Base-by-base conservation (phyloP, 2,329 filamentous ascomycete genomes). In the Penicillium freii region DNA sequence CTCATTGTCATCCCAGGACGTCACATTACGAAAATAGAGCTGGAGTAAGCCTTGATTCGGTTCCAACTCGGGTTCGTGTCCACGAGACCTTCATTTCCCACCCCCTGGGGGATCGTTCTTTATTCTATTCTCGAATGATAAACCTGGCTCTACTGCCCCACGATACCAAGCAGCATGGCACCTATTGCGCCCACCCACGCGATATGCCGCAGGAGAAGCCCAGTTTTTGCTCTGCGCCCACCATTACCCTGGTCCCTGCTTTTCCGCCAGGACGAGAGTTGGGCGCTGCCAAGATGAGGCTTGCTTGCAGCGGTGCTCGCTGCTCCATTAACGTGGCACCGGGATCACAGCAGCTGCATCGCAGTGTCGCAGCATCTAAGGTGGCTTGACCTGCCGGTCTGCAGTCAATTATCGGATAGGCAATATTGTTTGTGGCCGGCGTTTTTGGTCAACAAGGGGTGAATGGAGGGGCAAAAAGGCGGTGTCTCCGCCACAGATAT, bases 1-100 rank as follows among this genome's bases (percentile, higher is more conserved):
- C 77, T 97, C 27, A 87, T 99, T 3, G 92, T 97, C 25, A 85
- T 99, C 4, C 94, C 94, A 0, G 92, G 93, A 0, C 80, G 89
- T 64, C 86, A 96, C 71, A 90, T 99, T 64, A 86, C 82, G 58
- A 93, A 89, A 78, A 91, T 99, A 67, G 92, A 97, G 74, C 81
- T 94, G 46, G 92, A 97, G 71, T 88, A 93, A 62, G 69, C 66
- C 51, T 39, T 54, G 51, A 39, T 56, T 57, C 51, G 57, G 57
- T 49, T 21, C 34, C 57, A 36, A 29, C 19, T 36, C 36, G 29
- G 45, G 51, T 53, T 39, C 50, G 47, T 57, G 49, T 52, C 45
- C 54, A 63, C 52, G 34, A 57, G 60, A 54, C 53, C 49, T 52
- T 46, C 34, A 46, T 34, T 44, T 57, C 36, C 36, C 39, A 50